Conservation (phyloP, 2,329 filamentous ascomycete genomes). For the Penicillium concentricum region DNA sequence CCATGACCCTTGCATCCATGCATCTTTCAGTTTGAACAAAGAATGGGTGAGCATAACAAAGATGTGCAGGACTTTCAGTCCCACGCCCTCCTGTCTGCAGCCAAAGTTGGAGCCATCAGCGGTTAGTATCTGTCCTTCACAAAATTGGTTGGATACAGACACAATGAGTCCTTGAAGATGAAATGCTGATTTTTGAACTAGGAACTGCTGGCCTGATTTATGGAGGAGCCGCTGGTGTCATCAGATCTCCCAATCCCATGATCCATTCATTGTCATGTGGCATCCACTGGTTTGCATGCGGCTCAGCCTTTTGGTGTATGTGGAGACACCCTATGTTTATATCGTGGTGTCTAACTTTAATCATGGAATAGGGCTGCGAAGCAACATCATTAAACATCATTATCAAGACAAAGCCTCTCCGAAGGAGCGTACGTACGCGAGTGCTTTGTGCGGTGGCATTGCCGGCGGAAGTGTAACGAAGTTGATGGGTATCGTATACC, state of each 20-base stretch:
- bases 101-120: constrained; percentile 60
- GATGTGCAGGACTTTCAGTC: constrained; percentile 16
- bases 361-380: constrained; percentile 37
- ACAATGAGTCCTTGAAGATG: neutral
- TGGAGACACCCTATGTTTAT: constrained; percentile 12
- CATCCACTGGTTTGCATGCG: constrained; percentile 77
- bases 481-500: constrained; percentile 49
- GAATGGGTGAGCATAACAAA: constrained; percentile 29
- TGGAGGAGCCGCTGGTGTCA: constrained; percentile 69
- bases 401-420: constrained; percentile 54
- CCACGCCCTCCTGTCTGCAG: constrained; percentile 38
- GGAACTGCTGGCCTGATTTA: constrained; percentile 57
- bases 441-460: constrained; percentile 68
- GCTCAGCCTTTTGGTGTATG: constrained; percentile 73
- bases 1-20: constrained; percentile 7
- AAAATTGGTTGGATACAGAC: constrained; percentile 7
- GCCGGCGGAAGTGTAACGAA: constrained; percentile 59
- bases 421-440: constrained; percentile 64
- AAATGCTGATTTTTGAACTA: constrained; percentile 4
- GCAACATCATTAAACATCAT: constrained; percentile 48
- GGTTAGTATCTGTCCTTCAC: constrained; percentile 46
- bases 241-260: constrained; percentile 63
- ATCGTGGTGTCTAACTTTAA: constrained; percentile 4
- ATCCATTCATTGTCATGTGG: constrained; percentile 72
- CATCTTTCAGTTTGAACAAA: constrained; percentile 14